These are phyloP conservation scores for Fusarium sp. DNA, from an alignment of 2,329 filamentous ascomycete species.

Conservation along the genomic window DNA sequence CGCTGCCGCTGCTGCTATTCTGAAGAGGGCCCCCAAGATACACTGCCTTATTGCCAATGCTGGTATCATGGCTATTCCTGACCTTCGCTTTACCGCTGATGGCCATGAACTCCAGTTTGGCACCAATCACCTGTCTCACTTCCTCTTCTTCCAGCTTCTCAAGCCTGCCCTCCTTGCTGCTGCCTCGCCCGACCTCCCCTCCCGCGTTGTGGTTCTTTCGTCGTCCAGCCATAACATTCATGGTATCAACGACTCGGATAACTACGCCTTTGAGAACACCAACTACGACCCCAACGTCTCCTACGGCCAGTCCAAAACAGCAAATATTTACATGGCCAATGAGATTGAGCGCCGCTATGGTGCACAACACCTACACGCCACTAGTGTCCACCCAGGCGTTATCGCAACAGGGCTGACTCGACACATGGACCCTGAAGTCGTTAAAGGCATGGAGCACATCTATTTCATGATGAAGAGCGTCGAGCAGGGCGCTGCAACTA, in stretches of 20 bases:
- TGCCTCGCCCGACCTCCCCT: slow-evolving; percentile 50
- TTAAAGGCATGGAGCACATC: not conserved
- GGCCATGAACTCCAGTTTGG: slow-evolving; percentile 42
- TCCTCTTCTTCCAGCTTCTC: slow-evolving; percentile 49
- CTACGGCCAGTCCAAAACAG: slow-evolving; percentile 35
- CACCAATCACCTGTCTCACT: slow-evolving; percentile 42
- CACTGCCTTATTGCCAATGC: slow-evolving; percentile 36
- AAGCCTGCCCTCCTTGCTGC: slow-evolving; percentile 53
- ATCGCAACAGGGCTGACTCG: not conserved
- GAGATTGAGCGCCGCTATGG: slow-evolving; percentile 34
- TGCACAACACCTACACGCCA: slow-evolving; percentile 14
- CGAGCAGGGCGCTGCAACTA: not conserved
- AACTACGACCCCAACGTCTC: slow-evolving; percentile 17
- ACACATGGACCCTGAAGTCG: not conserved
- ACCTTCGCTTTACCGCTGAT: slow-evolving; percentile 17
- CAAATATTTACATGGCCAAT: slow-evolving; percentile 38
- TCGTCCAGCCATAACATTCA: slow-evolving; percentile 50
- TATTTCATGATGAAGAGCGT: not conserved
- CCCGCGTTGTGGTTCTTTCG: slow-evolving; percentile 57
- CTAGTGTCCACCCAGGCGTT: slow-evolving; percentile 25
- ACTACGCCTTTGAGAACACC: slow-evolving; percentile 11
- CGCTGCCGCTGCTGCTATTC: slow-evolving; percentile 29
- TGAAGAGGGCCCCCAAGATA: slow-evolving; percentile 15
- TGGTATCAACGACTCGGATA: slow-evolving; percentile 3
- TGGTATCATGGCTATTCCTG: slow-evolving; percentile 37